Evolutionary conservation across 1,284 basidiomycete genomes (phyloP), one percentile per base, ranked within the genome.

Genomic region (Rhodotorula mucilaginosa): DNA sequence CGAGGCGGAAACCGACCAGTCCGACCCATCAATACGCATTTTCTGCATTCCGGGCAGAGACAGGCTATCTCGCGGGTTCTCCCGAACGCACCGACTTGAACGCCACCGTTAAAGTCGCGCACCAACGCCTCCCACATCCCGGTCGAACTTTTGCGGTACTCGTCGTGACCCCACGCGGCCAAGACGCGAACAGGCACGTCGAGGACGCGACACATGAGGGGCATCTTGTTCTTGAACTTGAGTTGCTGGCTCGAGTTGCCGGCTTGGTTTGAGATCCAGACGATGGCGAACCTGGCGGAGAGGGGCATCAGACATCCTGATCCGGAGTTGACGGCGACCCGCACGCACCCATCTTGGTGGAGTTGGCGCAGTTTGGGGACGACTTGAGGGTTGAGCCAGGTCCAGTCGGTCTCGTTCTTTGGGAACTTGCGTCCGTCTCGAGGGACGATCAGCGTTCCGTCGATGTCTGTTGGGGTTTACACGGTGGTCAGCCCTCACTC

Each of bases 111-210:
- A n/a, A n/a, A n/a, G n/a, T 91, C 83, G 10, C 82, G 82, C 70
- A 88, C 86, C 56, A 93, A 82, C 73, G 88, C 87, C 69, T 87
- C 84, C 88, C 90, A 96, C 87, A 96, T 93, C 6, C 92, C 93
- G 15, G 87, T 87, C 83, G 92, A 88, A 4, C 93, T 93, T 81
- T 97, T 97, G n/a, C 94, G 85, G 78, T 86, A 92, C 31, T 84
- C 83, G 79, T 96, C 92, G 61, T 61, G 52, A 18, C 59, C 61
- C 49, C 62, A 88, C 0, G 93, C 93, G 23, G 91, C 93, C 69
- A 94, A 86, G 31, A 94, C 78, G 44, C 87, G 87, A 77, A 97
- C 89, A 0, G 94, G 93, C 0, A 93, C 83, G 16, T 86, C 84
- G 0, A 95, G 81, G 90, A 92, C 76, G 34, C 70, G 46, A 56